Conservation (phyloP, 139 green algal genomes). For the Monoraphidium neglectum region DNA sequence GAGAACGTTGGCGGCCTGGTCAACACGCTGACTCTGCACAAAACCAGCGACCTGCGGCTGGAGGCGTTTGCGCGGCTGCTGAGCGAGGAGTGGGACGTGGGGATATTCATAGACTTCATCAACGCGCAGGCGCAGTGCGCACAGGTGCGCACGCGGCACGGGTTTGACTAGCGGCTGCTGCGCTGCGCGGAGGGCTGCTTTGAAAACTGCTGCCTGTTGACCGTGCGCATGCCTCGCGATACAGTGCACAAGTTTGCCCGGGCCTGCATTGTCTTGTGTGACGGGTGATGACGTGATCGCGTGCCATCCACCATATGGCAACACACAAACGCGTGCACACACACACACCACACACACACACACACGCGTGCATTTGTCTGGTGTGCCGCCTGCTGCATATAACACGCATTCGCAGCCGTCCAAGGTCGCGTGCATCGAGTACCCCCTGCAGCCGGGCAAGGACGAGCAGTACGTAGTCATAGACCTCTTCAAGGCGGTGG, state of each 20-base stretch:
- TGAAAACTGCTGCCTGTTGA: no score
- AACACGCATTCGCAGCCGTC: constrained; percentile 22
- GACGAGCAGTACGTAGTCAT: constrained; percentile 48
- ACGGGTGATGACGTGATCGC: no score
- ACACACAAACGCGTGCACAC: no score
- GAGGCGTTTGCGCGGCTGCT: constrained; percentile 51
- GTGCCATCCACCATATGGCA: no score
- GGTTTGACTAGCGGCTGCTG: background rate
- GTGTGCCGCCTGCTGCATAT: background rate
- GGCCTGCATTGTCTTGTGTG: no score
- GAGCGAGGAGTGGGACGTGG: constrained; percentile 54
- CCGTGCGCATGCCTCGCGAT: no score
- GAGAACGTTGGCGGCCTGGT: constrained; percentile 52
- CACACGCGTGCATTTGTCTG: background rate
- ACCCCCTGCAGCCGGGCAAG: constrained; percentile 37
- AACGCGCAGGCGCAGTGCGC: constrained; percentile 30
- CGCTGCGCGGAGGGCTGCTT: no score
- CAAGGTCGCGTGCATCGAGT: constrained; percentile 51
- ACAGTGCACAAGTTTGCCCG: no score
- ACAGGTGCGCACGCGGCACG: constrained; percentile 23
- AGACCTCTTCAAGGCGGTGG: constrained; percentile 43
- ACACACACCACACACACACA: background rate
- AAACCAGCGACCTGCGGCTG: constrained; percentile 37
- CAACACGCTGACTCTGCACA: constrained; percentile 51
- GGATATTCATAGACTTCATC: constrained; percentile 50